Evolutionary conservation across 2,329 filamentous ascomycete species (phyloP), one percentile per base, ranked within the genome.

Genomic region (Didymella segeticola): DNA sequence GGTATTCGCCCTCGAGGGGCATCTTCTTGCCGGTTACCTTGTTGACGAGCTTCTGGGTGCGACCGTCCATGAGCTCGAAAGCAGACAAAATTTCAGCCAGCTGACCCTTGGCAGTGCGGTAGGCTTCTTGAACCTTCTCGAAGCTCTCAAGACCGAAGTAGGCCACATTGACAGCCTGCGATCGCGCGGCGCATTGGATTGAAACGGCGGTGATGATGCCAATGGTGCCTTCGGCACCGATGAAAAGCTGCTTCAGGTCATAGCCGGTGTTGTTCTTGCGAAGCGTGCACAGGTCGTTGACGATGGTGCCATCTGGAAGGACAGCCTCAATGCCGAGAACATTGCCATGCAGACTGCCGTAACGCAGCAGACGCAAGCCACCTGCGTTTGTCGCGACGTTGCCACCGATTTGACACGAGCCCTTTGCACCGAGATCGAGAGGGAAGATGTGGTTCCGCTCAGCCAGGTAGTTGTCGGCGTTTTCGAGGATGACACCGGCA

Each of bases 221-320:
- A 59, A 98, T 89, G 5, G 95, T 98, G 20, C 95, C 95, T 76
- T 99, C 95, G 26, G 88, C 90, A 38, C 95, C 95, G 67, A 99
- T 96, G 74, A 99, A 97, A 29, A 97, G 84, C 77, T 97, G 93
- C 80, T 97, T 97, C 52, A 97, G 77, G 73, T 99, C 96, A 77
- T 98, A 99, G 23, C 95, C 95, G 2, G 95, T 99, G 79, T 99
- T 99, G 82, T 99, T 98, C 82, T 99, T 99, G 63, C 95, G 87
- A 53, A 99, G 81, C 55, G 85, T 93, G 64, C 86, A 89, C 26
- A 99, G 86, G 66, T 97, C 92, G 66, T 98, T 87, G 38, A 99
- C 83, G 63, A 99, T 84, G 6, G 92, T 97, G 47, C 95, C 95
- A 71, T 99, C 91, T 1, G 95, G 91, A 33, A 99, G 81, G 8